Conservation (phyloP, 2,329 filamentous ascomycete species). For the Fusarium fracticaudum region DNA sequence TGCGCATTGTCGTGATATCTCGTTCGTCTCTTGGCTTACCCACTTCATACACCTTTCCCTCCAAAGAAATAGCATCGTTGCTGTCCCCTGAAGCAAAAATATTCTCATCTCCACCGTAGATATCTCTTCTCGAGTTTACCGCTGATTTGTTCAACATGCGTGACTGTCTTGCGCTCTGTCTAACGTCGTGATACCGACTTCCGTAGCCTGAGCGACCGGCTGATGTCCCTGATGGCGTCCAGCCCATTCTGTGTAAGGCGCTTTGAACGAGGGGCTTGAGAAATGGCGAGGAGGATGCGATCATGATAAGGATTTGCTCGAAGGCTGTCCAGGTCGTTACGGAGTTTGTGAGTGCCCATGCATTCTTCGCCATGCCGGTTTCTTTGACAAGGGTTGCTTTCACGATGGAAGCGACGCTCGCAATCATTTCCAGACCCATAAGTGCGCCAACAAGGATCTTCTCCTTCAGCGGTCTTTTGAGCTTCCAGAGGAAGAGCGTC, state of each 20-base stretch:
- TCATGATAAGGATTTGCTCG: slow-evolving; percentile 26
- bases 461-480: slow-evolving; percentile 1
- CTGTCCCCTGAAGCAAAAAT: slow-evolving; percentile 4
- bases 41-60: neutral
- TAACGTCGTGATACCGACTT: neutral
- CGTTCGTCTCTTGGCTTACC: neutral
- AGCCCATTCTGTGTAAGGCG: neutral
- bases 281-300: slow-evolving; percentile 13
- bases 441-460: slow-evolving; percentile 11
- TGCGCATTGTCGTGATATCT: neutral
- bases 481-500: slow-evolving; percentile 7
- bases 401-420: slow-evolving; percentile 5
- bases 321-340: slow-evolving; percentile 20
- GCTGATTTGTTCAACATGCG: neutral
- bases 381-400: slow-evolving; percentile 20
- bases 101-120: slow-evolving; percentile 9
- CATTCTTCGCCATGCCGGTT: slow-evolving; percentile 1
- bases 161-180: neutral
- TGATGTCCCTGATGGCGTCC: slow-evolving; percentile 11
- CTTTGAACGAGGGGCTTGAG: slow-evolving; percentile 5
- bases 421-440: slow-evolving; percentile 13
- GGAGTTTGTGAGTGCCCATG: slow-evolving; percentile 17
- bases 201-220: slow-evolving; percentile 1
- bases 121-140: neutral
- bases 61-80: slow-evolving; percentile 4